Base-by-base conservation (phyloP, 768 basidiomycete genomes). In the Imleria badia region DNA sequence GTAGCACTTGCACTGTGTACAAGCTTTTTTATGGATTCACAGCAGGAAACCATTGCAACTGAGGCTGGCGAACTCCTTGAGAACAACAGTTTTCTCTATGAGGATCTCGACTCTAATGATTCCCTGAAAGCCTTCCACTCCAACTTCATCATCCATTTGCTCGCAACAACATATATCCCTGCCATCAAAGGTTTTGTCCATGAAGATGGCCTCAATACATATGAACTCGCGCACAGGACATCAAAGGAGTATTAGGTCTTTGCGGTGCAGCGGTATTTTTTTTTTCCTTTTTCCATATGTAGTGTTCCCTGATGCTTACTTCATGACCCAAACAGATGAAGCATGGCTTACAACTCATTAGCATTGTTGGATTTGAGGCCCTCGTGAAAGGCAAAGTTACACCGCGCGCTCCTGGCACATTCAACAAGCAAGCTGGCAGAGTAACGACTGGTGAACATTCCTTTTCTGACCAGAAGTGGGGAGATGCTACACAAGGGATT, bases 41-140 rank as follows among this genome's bases (percentile, higher is more conserved):
- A 4, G 3, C 6, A 13, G 19, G 29, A 39, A 30, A 2, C 2
- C 2, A 14, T 31, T 7, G 1, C 9, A 0, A 7, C 6, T 0
- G 14, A 49, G 2, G 3, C 17, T 9, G 5, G 6, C 5, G 15
- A 22, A n/a, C 20, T 50, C 0, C 40, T 50, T 3, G 2, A 23
- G 6, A 5, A 33, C 2, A 31, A 33, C 5, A 4, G 7, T 3
- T 50, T 15, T 10, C 20, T 50, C 12, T 50, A 41, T 2, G 5
- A 41, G 3, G 48, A 41, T 6, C 22, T 50, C 9, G 15, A 23
- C 7, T 15, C 15, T 1, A 14, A 6, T 6, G 31, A 42, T 3
- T 6, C n/a, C 6, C 1, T 11, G 6, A 41, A 41, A 20, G 40
- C 36, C 1, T 50, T 41, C 15, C 9, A 11, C 1, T 38, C 23